Base-by-base conservation (phyloP, 2,329 filamentous ascomycete species). In the Hypoxylon sp. region DNA sequence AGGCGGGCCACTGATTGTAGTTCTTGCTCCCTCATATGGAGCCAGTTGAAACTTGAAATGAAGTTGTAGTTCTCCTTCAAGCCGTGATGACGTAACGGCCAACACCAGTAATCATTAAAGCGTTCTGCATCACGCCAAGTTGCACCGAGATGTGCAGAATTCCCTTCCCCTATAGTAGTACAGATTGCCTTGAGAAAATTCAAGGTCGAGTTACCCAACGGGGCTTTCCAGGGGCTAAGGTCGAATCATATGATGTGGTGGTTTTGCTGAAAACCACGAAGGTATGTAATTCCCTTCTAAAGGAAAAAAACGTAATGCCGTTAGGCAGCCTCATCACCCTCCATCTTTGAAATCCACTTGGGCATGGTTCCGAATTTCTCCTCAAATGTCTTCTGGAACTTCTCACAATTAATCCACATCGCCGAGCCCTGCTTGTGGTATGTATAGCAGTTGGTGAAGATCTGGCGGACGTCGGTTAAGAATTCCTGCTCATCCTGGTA, bases 391-490 rank as follows among this genome's bases (percentile, higher is more conserved):
- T 85, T 87, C 76, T 90, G 84, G 55, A 91, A 84, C 68, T 84
- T 85, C 78, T 88, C 83, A 67, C 87, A 87, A 0, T 85, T 82
- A 0, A 76, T 74, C 80, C 84, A 89, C 80, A 90, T 88, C 0
- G 83, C 81, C 54, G 88, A 85, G 26, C 82, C 81, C 67, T 83
- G 82, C 52, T 81, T 85, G 86, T 88, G 90, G 78, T 90, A 91
- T n/a, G 83, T 85, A 76, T 87, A 90, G 77, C 87, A 90, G 76
- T 90, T 91, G 26, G 83, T 78, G 65, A 90, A 90, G 37, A 91
- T 90, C 74, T 88, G 86, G 5, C 86, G 84, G 74, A 90, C 84
- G 76, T 91, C 88, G 2, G 77, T 78, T 39, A 84, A 76, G 71
- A 90, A 90, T 58, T 88, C 85, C 3, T 84, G 81, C 6, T 87